These are phyloP conservation scores for Pichia paraexigua DNA, from an alignment of 805 yeast genomes.

Conservation along the genomic window DNA sequence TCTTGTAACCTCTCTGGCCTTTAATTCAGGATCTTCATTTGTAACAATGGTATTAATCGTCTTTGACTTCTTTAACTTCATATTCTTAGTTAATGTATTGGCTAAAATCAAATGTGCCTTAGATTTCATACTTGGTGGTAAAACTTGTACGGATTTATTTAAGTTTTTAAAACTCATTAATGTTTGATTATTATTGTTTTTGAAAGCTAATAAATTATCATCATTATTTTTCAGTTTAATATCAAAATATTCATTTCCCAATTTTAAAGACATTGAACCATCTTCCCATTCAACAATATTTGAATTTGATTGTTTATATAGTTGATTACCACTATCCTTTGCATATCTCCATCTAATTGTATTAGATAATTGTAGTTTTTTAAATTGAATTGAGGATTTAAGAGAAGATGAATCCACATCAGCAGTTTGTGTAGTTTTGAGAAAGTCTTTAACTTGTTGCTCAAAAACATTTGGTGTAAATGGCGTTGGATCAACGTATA, in stretches of 20 bases:
- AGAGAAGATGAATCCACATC: slow-evolving; percentile 35
- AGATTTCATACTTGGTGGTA: slow-evolving; percentile 88
- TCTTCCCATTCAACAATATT: slow-evolving; percentile 92
- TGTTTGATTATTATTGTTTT: slow-evolving; percentile 59
- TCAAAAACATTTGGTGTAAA: slow-evolving; percentile 59
- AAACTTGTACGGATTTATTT: slow-evolving; percentile 58
- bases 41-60: slow-evolving; percentile 44
- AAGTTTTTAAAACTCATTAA: slow-evolving; percentile 63
- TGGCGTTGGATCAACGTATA: slow-evolving; percentile 77
- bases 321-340: slow-evolving; percentile 58
- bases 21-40: slow-evolving; percentile 59
- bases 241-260: slow-evolving; percentile 86
- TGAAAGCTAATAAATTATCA: slow-evolving; percentile 69
- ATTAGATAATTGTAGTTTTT: slow-evolving; percentile 35
- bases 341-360: slow-evolving; percentile 94
- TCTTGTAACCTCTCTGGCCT: slow-evolving; percentile 59
- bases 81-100: slow-evolving; percentile 49
- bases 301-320: slow-evolving; percentile 80
- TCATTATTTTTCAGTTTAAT: slow-evolving; percentile 54
- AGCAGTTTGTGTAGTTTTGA: slow-evolving; percentile 20
- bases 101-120: slow-evolving; percentile 76
- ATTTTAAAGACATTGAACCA: slow-evolving; percentile 75
- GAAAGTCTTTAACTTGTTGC: slow-evolving; percentile 42
- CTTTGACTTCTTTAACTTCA: slow-evolving; percentile 38
- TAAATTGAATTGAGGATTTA: slow-evolving; percentile 38